Evolutionary conservation across 1,139 yeast genomes (phyloP).

Genomic region (Candida mesenterica): DNA sequence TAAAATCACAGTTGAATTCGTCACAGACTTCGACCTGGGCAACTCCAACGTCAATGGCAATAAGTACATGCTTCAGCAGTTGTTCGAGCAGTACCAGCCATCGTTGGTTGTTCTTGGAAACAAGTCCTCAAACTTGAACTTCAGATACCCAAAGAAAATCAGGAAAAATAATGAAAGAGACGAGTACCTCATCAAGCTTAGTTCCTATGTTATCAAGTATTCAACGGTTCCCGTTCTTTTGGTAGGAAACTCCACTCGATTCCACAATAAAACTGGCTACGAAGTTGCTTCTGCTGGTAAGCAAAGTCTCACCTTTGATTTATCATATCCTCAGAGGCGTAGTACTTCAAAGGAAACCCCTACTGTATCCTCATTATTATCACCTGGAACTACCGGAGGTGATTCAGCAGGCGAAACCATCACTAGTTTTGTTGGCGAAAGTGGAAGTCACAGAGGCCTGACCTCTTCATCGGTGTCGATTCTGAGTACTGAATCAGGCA

Average conservation of each 20-base stretch:
- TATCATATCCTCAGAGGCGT: constrained; percentile 4
- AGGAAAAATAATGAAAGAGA: constrained; percentile 21
- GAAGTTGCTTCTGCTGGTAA: constrained; percentile 8
- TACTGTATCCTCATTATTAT: too few species aligned
- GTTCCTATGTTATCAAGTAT: constrained; percentile 41
- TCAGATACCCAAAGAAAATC: constrained; percentile 40
- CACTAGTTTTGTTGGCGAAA: too few species aligned
- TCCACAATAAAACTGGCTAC: constrained; percentile 12
- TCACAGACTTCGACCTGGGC: constrained; percentile 19
- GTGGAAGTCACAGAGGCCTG: too few species aligned
- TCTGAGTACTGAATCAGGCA: too few species aligned
- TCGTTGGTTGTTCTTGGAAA: constrained; percentile 35
- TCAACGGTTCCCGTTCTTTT: constrained; percentile 41
- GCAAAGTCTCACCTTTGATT: constrained; percentile 10
- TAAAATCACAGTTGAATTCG: constrained; percentile 56
- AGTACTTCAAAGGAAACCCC: background rate
- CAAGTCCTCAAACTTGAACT: constrained; percentile 41
- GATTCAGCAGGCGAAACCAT: too few species aligned
- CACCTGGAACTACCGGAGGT: too few species aligned
- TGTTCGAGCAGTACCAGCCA: constrained; percentile 44
- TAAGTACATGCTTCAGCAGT: constrained; percentile 36
- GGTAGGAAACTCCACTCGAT: constrained; percentile 30
- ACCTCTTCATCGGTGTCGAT: too few species aligned
- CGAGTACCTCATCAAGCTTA: constrained; percentile 34
- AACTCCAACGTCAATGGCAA: constrained; percentile 19